These are phyloP conservation scores for Rubus parviflorus DNA, from an alignment of 306 rosid genomes.

Conservation along the genomic window DNA sequence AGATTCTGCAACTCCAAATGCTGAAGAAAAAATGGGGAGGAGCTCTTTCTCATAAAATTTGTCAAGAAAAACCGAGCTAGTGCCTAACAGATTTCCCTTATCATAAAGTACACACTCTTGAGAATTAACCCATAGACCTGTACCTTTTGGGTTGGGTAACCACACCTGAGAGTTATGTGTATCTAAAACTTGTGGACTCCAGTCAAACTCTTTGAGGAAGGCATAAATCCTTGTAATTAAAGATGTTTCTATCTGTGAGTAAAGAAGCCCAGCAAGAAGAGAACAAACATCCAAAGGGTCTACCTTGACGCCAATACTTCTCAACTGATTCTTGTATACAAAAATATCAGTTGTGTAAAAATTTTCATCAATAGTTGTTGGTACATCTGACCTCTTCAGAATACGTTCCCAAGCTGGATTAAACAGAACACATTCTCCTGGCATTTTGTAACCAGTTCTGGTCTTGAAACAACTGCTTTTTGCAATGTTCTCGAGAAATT, in stretches of 20 bases:
- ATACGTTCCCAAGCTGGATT: conserved; percentile 19
- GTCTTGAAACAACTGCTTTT: conserved; percentile 21
- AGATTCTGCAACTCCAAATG: conserved; percentile 12
- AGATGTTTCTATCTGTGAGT: background rate
- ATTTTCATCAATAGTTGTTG: conserved; percentile 10
- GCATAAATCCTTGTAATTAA: conserved; percentile 15
- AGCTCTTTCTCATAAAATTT: conserved; percentile 18
- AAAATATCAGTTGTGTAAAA: background rate
- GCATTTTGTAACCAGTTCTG: conserved; percentile 5
- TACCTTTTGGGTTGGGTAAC: conserved; percentile 11
- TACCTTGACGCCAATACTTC: conserved; percentile 20
- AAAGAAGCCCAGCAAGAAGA: background rate
- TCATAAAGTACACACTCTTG: conserved; percentile 21
- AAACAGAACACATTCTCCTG: conserved; percentile 24
- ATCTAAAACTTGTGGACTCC: conserved; percentile 5
- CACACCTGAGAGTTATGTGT: conserved; percentile 17
- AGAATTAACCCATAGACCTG: conserved; percentile 20
- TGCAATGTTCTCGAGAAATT: conserved; percentile 1
- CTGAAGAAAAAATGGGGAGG: conserved; percentile 22
- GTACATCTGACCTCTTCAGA: conserved; percentile 17
- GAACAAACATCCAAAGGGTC: conserved; percentile 20
- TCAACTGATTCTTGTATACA: conserved; percentile 11
- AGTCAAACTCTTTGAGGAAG: conserved; percentile 12
- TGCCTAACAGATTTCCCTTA: background rate
- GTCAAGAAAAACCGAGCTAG: conserved; percentile 14